A percentile compares a stretch with the other conserved stretches of the same genome.
Evolutionary conservation across 169 alveolate species (phyloP).

Genomic region (Cryptosporidium baileyi): DNA sequence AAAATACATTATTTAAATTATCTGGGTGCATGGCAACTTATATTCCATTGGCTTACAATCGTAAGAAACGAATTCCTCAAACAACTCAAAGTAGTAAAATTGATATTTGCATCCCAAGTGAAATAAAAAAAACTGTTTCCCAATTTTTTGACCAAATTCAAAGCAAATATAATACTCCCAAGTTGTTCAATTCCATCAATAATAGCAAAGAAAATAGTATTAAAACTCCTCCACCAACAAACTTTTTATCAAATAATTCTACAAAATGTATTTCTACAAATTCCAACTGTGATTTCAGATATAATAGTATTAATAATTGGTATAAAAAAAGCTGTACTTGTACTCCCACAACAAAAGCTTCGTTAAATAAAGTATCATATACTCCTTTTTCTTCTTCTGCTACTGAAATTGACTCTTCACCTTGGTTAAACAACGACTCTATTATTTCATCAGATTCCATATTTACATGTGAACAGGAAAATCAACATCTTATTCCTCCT

Average conservation of each 20-base stretch:
- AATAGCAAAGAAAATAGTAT: background rate
- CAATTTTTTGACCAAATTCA: background rate
- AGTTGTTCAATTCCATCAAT: background rate
- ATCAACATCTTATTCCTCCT: conserved; percentile 22
- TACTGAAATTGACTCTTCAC: conserved; percentile 41
- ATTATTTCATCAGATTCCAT: conserved; percentile 3
- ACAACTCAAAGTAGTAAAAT: background rate
- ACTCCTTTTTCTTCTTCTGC: conserved; percentile 52
- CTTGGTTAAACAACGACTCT: conserved; percentile 18
- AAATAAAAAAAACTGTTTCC: background rate
- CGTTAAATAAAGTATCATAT: conserved; percentile 12
- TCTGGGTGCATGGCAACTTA: conserved; percentile 15
- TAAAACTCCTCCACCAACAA: conserved; percentile 54
- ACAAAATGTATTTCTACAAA: conserved; percentile 10
- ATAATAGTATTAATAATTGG: background rate
- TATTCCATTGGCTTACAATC: conserved; percentile 2
- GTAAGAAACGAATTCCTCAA: conserved; percentile 6
- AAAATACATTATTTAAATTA: background rate
- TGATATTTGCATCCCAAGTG: background rate
- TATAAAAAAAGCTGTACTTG: background rate
- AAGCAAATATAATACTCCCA: background rate
- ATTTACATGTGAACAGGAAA: conserved; percentile 2
- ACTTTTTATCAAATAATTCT: conserved; percentile 17
- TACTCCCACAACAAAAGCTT: conserved; percentile 36
- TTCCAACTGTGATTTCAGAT: conserved; percentile 2